Evolutionary conservation across 148 eudicot species (phyloP), one percentile per base, ranked within the genome.

Genomic region (Limonium bicolor): DNA sequence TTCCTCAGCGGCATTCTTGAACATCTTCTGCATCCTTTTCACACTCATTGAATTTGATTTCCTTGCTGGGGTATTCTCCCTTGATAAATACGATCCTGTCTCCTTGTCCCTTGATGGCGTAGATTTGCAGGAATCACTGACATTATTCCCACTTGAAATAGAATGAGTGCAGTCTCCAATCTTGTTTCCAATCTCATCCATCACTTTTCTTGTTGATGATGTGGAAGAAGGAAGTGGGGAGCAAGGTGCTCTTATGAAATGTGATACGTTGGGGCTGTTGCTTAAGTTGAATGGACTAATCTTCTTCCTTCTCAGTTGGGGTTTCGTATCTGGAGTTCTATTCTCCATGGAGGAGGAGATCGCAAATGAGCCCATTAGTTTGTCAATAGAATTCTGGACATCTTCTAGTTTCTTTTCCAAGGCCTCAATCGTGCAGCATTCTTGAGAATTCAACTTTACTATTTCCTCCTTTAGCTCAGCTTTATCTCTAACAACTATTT

Each of bases 351-450:
- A 53, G 49, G 76, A 68, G 50, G n/a, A n/a, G n/a, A n/a, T n/a
- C n/a, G n/a, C n/a, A n/a, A 80, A 41, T 54, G 67, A 36, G 64
- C 58, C 53, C 34, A 68, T 85, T 63, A 92, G 59, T 54, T 60
- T 71, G 50, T 84, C 92, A 33, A 90, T 73, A 9, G 93, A 69
- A 50, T 65, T 64, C 62, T 92, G 95, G 6, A 92, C 87, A 58
- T 78, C 71, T 59, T 92, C 95, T 36, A 92, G 99, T 68, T 85
- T 92, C 72, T 78, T 66, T 64, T 85, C 95, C 24, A 92, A 43
- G 50, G 73, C 66, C 33, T 84, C 73, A 46, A 86, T 85, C 11
- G 66, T 60, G 34, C 50, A 60, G 34, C 50, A 60, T 56, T 69
- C 99, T 36, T 81, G 80, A 27, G 72, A 59, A 18, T 81, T 71